Evolutionary conservation across 768 basidiomycete species (phyloP).

Genomic region (Phallus indusiatus): DNA sequence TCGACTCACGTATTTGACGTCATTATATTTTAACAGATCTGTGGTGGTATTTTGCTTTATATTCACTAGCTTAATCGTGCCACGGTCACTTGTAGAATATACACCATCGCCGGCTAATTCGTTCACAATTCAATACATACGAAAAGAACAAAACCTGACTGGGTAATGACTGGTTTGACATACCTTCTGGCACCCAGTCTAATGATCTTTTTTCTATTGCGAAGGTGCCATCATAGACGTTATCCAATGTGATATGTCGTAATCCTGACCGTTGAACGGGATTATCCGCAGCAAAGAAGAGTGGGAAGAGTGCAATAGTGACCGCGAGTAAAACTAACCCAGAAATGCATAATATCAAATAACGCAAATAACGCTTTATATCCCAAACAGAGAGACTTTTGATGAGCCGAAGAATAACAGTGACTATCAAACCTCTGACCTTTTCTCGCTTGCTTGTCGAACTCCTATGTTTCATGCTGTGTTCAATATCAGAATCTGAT

Average conservation of each 20-base stretch:
- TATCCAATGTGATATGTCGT: conserved; percentile 74
- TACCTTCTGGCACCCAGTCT: conserved; percentile 91
- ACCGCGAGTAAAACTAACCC: conserved; percentile 52
- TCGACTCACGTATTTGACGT: conserved; percentile 55
- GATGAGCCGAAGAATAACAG: not conserved
- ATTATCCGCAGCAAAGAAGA: conserved; percentile 55
- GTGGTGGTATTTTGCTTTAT: conserved; percentile 64
- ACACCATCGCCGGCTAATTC: conserved; percentile 85
- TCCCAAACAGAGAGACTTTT: conserved; percentile 23
- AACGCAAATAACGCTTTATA: conserved; percentile 29
- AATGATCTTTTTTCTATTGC: conserved; percentile 34
- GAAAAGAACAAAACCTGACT: not conserved
- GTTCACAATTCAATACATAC: conserved; percentile 10
- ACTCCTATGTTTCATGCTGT: not conserved
- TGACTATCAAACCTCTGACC: not conserved
- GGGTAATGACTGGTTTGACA: conserved; percentile 13
- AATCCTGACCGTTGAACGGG: conserved; percentile 36
- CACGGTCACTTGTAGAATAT: conserved; percentile 54
- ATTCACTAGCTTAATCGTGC: conserved; percentile 70
- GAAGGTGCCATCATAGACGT: conserved; percentile 92
- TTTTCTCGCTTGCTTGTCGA: not conserved
- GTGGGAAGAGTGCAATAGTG: conserved; percentile 71
- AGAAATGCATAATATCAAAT: conserved; percentile 52
- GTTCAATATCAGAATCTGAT: not conserved
- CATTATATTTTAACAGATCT: conserved; percentile 44